phyloP scores from a whole-genome alignment of 2,329 filamentous ascomycete species.

The Teratosphaeria pseudoeucalypti region DNA sequence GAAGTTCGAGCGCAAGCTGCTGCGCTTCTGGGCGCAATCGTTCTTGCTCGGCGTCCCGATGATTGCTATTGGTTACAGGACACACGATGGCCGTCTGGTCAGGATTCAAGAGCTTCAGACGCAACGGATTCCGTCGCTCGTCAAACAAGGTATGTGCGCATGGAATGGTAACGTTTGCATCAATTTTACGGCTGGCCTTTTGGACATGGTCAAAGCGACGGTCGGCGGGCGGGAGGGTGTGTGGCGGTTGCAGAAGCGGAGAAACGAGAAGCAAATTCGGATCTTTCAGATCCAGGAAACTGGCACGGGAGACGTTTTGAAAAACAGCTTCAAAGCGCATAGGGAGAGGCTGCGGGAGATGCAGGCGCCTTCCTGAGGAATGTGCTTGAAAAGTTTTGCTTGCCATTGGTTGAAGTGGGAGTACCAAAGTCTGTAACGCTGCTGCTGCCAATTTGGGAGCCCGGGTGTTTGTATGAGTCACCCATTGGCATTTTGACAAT shows the following conservation, averaged over 20 bases:
- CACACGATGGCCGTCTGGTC: slow-evolving; percentile 58
- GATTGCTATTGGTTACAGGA: slow-evolving; percentile 83
- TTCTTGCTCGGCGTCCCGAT: slow-evolving; percentile 88
- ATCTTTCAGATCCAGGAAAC: slow-evolving; percentile 63
- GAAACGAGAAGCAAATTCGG: slow-evolving; percentile 56
- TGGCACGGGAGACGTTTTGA: slow-evolving; percentile 66
- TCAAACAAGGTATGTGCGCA: slow-evolving; percentile 55
- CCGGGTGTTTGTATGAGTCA: neutral
- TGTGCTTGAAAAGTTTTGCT: neutral
- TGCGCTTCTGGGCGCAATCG: slow-evolving; percentile 90
- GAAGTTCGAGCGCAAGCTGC: slow-evolving; percentile 76
- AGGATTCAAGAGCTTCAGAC: slow-evolving; percentile 72
- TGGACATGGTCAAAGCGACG: slow-evolving; percentile 45
- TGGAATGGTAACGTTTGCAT: slow-evolving; percentile 95
- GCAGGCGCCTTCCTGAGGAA: neutral
- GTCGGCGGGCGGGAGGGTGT: slow-evolving; percentile 55
- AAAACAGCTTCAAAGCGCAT: slow-evolving; percentile 69
- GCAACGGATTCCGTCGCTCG: slow-evolving; percentile 62
- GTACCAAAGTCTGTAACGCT: neutral
- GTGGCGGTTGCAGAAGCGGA: slow-evolving; percentile 64
- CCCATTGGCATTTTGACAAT: no score
- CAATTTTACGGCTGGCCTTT: slow-evolving; percentile 70
- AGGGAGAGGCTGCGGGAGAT: slow-evolving; percentile 23
- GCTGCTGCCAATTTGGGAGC: neutral
- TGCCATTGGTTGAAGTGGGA: neutral